Evolutionary conservation across 2,329 filamentous ascomycete species (phyloP).

Genomic region (Botrytis porri): DNA sequence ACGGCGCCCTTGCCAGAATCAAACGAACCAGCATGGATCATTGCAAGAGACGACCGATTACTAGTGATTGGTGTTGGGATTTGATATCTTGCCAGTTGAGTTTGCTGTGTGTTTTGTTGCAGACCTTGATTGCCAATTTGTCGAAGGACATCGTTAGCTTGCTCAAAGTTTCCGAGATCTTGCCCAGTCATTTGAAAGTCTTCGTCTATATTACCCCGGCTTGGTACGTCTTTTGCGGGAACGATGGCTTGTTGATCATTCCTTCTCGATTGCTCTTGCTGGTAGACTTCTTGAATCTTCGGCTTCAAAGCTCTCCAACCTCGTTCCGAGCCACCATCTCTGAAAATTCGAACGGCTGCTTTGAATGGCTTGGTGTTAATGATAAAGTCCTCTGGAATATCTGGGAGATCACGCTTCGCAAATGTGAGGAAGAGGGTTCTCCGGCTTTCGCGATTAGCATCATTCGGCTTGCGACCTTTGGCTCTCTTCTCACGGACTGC

Average conservation of each 20-base stretch:
- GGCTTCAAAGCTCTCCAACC: slow-evolving; percentile 36
- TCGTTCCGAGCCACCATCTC: slow-evolving; percentile 35
- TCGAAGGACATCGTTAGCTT: background rate
- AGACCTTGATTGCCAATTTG: background rate
- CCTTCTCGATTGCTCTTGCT: slow-evolving; percentile 10
- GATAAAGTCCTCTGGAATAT: slow-evolving; percentile 33
- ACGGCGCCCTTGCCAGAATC: background rate
- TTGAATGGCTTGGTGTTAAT: slow-evolving; percentile 30
- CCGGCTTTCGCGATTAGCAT: slow-evolving; percentile 32
- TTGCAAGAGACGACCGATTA: slow-evolving; percentile 1
- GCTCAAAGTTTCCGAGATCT: background rate
- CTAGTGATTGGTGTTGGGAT: background rate
- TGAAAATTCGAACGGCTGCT: slow-evolving; percentile 35
- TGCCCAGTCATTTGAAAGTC: background rate
- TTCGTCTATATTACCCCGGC: background rate
- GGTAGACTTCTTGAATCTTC: slow-evolving; percentile 35
- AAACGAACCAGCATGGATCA: background rate
- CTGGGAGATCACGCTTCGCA: slow-evolving; percentile 32
- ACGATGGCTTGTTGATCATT: background rate
- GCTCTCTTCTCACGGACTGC: slow-evolving; percentile 29
- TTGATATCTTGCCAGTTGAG: background rate
- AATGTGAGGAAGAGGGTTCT: slow-evolving; percentile 31
- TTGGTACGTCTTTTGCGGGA: background rate
- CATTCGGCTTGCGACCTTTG: slow-evolving; percentile 30
- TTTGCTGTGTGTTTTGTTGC: background rate